These are phyloP conservation scores for Kwoniella dendrophila DNA, from an alignment of 768 basidiomycete species.

Conservation along the genomic window DNA sequence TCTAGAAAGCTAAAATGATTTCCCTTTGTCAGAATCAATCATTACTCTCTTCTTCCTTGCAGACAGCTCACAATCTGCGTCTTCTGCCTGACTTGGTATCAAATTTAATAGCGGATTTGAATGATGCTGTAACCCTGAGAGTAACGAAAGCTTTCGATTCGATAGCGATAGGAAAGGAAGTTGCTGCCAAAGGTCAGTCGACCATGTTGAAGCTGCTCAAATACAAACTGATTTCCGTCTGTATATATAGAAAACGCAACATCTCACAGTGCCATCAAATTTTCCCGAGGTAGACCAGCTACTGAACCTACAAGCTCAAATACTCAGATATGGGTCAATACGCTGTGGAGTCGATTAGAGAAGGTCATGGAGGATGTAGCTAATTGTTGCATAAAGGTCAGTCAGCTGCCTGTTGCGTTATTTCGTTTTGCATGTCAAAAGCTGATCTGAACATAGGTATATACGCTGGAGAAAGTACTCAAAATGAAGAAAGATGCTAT, in stretches of 20 bases:
- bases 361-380: constrained; percentile 84
- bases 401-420: too few relatives aligned
- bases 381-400: constrained; percentile 83
- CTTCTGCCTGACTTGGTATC: constrained; percentile 81
- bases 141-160: constrained; percentile 85
- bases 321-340: constrained; percentile 79
- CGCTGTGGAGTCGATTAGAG: constrained; percentile 80
- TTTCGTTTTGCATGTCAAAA: too few relatives aligned
- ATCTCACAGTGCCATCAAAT: constrained; percentile 31
- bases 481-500: constrained; percentile 80
- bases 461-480: constrained; percentile 91
- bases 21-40: constrained; percentile 71
- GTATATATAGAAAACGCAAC: constrained; percentile 13
- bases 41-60: constrained; percentile 85
- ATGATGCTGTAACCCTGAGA: constrained; percentile 76
- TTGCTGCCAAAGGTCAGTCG: constrained; percentile 71
- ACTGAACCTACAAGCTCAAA: constrained; percentile 89
- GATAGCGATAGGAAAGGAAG: constrained; percentile 80
- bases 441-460: constrained; percentile 64
- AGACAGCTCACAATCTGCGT: constrained; percentile 91
- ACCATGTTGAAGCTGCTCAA: background rate
- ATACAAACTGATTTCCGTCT: background rate
- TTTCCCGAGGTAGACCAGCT: constrained; percentile 30
- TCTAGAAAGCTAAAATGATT: background rate
- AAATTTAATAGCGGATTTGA: constrained; percentile 74